Conservation (phyloP, 345 rosid genomes). For the Populus tremula region DNA sequence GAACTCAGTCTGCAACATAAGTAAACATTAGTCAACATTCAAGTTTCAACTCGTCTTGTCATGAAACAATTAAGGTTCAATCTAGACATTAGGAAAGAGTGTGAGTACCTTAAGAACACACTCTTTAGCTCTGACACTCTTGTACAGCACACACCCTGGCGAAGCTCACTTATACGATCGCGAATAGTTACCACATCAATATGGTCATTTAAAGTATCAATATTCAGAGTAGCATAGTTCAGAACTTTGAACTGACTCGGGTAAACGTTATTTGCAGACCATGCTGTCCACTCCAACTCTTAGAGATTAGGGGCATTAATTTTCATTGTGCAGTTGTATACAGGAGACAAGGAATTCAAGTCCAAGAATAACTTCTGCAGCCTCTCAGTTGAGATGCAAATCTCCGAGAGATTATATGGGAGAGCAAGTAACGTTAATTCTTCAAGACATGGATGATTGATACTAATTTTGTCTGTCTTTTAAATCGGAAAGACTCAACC, state of each 20-base stretch:
- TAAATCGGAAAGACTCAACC: background rate
- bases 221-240: background rate
- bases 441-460: background rate
- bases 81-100: background rate
- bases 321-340: background rate
- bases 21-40: background rate
- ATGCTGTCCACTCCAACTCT: background rate
- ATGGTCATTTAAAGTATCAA: background rate
- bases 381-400: background rate
- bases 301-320: slow-evolving; percentile 3
- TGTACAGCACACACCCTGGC: background rate
- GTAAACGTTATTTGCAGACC: background rate
- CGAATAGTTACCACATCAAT: background rate
- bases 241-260: background rate
- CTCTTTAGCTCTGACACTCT: background rate
- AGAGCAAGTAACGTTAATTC: background rate
- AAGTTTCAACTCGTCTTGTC: background rate
- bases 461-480: background rate
- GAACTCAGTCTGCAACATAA: background rate
- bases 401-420: background rate
- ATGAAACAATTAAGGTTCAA: background rate
- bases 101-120: background rate
- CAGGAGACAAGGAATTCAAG: background rate
- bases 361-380: background rate
- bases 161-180: background rate